phyloP scores from a whole-genome alignment of 2,329 filamentous ascomycete species.

The Scytalidium sp. region DNA sequence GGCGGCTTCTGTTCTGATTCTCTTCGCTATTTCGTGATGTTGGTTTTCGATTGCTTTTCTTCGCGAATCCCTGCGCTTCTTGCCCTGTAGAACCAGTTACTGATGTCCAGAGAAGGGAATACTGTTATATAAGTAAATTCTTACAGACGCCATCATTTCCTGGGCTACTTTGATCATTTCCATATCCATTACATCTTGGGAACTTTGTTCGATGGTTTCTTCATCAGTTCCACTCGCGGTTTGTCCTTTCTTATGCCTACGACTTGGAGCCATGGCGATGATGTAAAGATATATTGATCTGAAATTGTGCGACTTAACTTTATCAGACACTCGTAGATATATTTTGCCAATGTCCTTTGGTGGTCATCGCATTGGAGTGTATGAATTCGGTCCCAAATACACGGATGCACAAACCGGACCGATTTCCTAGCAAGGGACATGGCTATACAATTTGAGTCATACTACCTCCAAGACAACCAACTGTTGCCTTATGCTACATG shows the following conservation, averaged over 20 bases:
- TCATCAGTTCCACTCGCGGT: constrained; percentile 10
- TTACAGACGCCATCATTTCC: constrained; percentile 15
- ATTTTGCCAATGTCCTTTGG: too few species aligned
- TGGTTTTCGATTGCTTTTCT: constrained; percentile 22
- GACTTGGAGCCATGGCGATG: constrained; percentile 14
- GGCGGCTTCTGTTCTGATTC: constrained; percentile 18
- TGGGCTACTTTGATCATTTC: constrained; percentile 13
- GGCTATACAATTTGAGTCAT: too few species aligned
- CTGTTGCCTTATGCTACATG: too few species aligned
- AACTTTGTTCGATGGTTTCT: constrained; percentile 7
- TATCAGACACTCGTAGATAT: too few species aligned
- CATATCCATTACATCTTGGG: constrained; percentile 7
- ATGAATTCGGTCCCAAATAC: too few species aligned
- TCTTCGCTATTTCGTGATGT: constrained; percentile 19
- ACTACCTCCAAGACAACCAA: too few species aligned
- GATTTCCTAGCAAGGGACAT: too few species aligned
- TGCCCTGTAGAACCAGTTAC: constrained; percentile 13
- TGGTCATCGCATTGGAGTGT: too few species aligned
- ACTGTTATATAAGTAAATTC: background rate
- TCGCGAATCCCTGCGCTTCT: constrained; percentile 22
- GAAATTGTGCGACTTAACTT: too few species aligned
- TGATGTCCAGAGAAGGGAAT: constrained; percentile 1
- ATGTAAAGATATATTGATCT: background rate
- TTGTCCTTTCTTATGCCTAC: constrained; percentile 9
- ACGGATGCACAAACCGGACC: too few species aligned